These are phyloP conservation scores for Neoscytalidium dimidiatum DNA, from an alignment of 2,329 filamentous ascomycete genomes.

Conservation along the genomic window DNA sequence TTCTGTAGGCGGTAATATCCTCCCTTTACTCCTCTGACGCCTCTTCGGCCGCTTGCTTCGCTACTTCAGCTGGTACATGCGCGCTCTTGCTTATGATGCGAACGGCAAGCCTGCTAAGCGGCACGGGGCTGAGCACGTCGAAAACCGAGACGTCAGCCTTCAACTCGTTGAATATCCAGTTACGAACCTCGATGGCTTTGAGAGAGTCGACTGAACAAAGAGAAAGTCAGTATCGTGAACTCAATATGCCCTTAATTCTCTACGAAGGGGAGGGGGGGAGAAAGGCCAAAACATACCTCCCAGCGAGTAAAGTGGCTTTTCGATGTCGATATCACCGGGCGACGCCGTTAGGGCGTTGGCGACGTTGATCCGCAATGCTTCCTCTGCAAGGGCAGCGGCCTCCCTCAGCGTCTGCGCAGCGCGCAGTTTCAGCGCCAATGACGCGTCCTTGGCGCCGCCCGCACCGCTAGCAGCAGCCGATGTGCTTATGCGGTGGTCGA, in stretches of 20 bases:
- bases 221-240: background rate
- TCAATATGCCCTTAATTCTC: slow-evolving; percentile 21
- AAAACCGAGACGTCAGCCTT: slow-evolving; percentile 25
- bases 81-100: no score
- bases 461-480: background rate
- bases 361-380: background rate
- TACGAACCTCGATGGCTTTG: slow-evolving; percentile 29
- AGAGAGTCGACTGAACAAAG: slow-evolving; percentile 26
- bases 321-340: no score
- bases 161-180: slow-evolving; percentile 27
- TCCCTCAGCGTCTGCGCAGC: background rate
- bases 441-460: background rate
- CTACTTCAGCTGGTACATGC: no score
- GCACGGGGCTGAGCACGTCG: slow-evolving; percentile 25
- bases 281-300: background rate
- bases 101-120: background rate
- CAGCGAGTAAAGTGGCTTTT: no score
- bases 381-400: background rate
- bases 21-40: no score
- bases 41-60: no score
- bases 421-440: background rate
- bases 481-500: background rate
- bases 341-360: no score
- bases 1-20: no score
- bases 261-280: background rate